Evolutionary conservation across 768 basidiomycete genomes (phyloP), one percentile per base, ranked within the genome.

Genomic region (Amanita rimosa): DNA sequence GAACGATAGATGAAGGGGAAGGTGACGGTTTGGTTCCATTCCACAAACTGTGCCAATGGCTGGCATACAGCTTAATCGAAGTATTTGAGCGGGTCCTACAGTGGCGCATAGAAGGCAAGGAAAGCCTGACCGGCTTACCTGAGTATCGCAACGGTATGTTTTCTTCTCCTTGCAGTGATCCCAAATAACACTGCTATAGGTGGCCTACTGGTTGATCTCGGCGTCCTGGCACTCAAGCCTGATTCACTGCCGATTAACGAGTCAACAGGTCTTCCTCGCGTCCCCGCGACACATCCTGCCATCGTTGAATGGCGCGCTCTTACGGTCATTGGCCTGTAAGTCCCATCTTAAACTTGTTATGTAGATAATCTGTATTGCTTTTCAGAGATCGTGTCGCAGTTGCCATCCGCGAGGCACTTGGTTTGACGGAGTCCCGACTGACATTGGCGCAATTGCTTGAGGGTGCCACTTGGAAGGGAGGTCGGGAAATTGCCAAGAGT

Each of bases 251-350:
- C 76, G 0, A 64, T 73, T n/a, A 73, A 79, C 53, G 49, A 66
- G 0, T 62, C 60, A 16, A 66, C 76, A 6, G 69, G 70, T 17
- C 70, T 91, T 45, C 83, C 89, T 3, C 75, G 73, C 35, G 71
- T 86, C 19, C 65, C 73, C 11, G 75, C 91, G 1, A 83, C 85
- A 0, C 92, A 93, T 60, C 88, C 91, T 0, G 91, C 91, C 5
- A 83, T 98, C 49, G 81, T 97, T 33, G 95, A 99, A 66, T 95
- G 94, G 93, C 73, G 95, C 48, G 93, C 94, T 0, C 76, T 99
- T 75, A 98, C 95, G 0, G 89, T 99, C 33, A 85, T 96, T 48
- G 79, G 84, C 60, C 72, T 99, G 89, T 93, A 56, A 56, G 85
- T 72, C 21, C 51, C 39, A 40, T 46, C 29, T 53, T 13, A 33